Percentiles rank a stretch among this genome's conserved stretches.
Evolutionary conservation across 2,329 filamentous ascomycete genomes (phyloP).

Genomic region (Tolypocladium pustulatum): DNA sequence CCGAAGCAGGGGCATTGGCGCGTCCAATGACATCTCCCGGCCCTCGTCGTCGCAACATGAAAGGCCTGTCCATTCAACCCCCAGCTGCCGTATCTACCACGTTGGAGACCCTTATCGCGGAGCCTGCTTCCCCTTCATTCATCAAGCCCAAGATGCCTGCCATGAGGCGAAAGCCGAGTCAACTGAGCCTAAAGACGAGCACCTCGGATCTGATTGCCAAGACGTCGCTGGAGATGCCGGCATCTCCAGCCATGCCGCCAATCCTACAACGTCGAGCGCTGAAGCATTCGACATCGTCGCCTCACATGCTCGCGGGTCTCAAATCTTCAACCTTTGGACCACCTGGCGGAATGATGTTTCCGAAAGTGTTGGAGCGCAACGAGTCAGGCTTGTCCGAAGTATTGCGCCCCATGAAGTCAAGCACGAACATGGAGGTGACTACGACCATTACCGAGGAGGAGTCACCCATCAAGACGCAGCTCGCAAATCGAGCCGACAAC

Average conservation of each 20-base stretch:
- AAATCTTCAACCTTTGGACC: conserved; percentile 52
- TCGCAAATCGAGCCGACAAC: conserved; percentile 43
- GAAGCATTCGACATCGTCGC: conserved; percentile 58
- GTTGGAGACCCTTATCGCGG: conserved; percentile 43
- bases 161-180: conserved; percentile 65
- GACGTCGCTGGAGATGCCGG: conserved; percentile 41
- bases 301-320: conserved; percentile 51
- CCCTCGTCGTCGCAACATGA: conserved; percentile 71
- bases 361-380: conserved; percentile 48
- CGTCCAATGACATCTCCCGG: conserved; percentile 59
- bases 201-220: conserved; percentile 42
- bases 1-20: conserved; percentile 30
- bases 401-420: conserved; percentile 39
- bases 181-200: conserved; percentile 66
- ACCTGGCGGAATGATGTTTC: conserved; percentile 52
- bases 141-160: conserved; percentile 68
- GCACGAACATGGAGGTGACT: conserved; percentile 24
- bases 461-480: conserved; percentile 49
- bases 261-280: conserved; percentile 52
- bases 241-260: conserved; percentile 44
- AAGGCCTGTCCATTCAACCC: conserved; percentile 70
- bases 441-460: conserved; percentile 42
- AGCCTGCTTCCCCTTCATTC: conserved; percentile 64
- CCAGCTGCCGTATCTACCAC: conserved; percentile 37
- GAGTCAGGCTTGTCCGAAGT: conserved; percentile 50